These are phyloP conservation scores for Wickerhamomyces strasburgensis DNA, from an alignment of 805 yeast species.

Conservation along the genomic window DNA sequence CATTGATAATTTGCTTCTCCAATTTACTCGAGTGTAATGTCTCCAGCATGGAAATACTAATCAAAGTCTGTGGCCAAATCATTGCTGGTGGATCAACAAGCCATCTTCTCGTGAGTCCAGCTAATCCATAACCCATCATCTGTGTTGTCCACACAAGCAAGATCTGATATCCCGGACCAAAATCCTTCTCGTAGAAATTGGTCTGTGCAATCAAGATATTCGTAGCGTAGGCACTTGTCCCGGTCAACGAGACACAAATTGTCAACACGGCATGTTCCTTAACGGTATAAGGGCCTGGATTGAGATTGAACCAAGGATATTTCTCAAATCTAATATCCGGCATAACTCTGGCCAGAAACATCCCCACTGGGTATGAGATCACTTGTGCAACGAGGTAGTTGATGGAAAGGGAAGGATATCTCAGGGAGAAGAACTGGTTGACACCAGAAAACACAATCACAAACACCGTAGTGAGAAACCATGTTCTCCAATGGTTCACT, in stretches of 20 bases:
- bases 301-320: conserved; percentile 32
- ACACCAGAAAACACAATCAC: conserved; percentile 52
- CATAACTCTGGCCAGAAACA: conserved; percentile 34
- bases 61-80: conserved; percentile 61
- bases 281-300: conserved; percentile 49
- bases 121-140: conserved; percentile 60
- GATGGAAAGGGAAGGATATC: conserved; percentile 45
- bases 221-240: conserved; percentile 49
- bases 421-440: conserved; percentile 50
- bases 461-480: conserved; percentile 46
- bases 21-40: conserved; percentile 37
- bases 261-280: conserved; percentile 50
- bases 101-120: conserved; percentile 54
- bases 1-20: conserved; percentile 35
- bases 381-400: conserved; percentile 54
- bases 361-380: conserved; percentile 57
- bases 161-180: conserved; percentile 44
- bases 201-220: conserved; percentile 48
- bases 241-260: conserved; percentile 40
- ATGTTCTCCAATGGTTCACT: conserved; percentile 51
- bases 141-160: conserved; percentile 53
- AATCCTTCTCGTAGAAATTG: conserved; percentile 39
- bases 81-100: conserved; percentile 57
- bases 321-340: conserved; percentile 35
- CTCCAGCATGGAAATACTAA: conserved; percentile 52